These are phyloP conservation scores for Furcasterigmium furcatum DNA, from an alignment of 2,329 filamentous ascomycete genomes.

Conservation along the genomic window DNA sequence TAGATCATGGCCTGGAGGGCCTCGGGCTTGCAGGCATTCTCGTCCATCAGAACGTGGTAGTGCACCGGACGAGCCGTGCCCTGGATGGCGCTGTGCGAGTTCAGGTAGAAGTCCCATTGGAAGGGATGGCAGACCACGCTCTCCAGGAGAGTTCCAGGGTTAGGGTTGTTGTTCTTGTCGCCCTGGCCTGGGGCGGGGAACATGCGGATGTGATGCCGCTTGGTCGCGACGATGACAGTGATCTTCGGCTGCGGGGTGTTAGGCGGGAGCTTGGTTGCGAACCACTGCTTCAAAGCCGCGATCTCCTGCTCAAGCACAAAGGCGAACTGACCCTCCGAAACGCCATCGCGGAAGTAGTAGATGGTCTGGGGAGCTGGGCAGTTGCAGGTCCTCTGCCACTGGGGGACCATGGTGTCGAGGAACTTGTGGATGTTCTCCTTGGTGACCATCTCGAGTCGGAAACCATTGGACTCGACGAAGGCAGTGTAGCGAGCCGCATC, in stretches of 20 bases:
- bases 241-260: conserved; percentile 55
- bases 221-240: conserved; percentile 84
- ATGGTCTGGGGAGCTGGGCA: conserved; percentile 48
- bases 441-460: conserved; percentile 75
- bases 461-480: conserved; percentile 78
- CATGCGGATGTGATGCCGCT: conserved; percentile 91
- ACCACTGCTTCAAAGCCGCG: conserved; percentile 59
- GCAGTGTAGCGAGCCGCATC: conserved; percentile 74
- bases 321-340: conserved; percentile 80
- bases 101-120: conserved; percentile 81
- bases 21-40: conserved; percentile 64
- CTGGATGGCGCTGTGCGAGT: conserved; percentile 73
- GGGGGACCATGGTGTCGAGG: conserved; percentile 58
- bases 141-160: conserved; percentile 87
- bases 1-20: conserved; percentile 87
- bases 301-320: conserved; percentile 81
- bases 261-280: conserved; percentile 35
- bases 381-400: conserved; percentile 62
- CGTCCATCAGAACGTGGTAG: conserved; percentile 86
- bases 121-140: conserved; percentile 85
- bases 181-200: conserved; percentile 65
- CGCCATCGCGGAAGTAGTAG: conserved; percentile 91
- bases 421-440: conserved; percentile 62
- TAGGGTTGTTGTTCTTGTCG: conserved; percentile 77
- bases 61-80: conserved; percentile 90